Percentiles rank a stretch among this genome's conserved stretches.
These are phyloP conservation scores for Aspergillus thermomutatus DNA, from an alignment of 2,329 filamentous ascomycete species.

Conservation along the genomic window DNA sequence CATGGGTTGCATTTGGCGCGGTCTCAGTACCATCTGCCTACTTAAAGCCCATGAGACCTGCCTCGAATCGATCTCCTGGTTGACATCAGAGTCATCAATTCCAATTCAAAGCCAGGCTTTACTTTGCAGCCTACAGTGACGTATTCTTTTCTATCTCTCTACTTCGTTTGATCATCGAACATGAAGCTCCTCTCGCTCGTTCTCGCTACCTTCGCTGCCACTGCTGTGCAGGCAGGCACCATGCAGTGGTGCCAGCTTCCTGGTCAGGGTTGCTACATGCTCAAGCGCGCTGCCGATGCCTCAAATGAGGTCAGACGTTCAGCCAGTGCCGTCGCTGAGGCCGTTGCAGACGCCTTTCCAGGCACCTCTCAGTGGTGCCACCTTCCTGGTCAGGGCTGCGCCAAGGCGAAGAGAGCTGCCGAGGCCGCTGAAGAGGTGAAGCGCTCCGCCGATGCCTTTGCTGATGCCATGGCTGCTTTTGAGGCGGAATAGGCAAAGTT, in stretches of 20 bases:
- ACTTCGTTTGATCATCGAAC: slow-evolving; percentile 19
- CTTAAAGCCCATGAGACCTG: background rate
- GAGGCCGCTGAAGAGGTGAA: slow-evolving; percentile 57
- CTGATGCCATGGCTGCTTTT: slow-evolving; percentile 30
- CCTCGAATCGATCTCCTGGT: background rate
- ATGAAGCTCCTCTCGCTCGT: slow-evolving; percentile 51
- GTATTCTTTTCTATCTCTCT: slow-evolving; percentile 8
- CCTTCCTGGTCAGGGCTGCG: slow-evolving; percentile 39
- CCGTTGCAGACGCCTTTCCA: slow-evolving; percentile 25
- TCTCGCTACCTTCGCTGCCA: slow-evolving; percentile 40
- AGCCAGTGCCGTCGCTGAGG: slow-evolving; percentile 31
- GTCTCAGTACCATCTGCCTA: background rate
- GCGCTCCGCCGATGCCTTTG: slow-evolving; percentile 31
- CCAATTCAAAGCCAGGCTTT: background rate
- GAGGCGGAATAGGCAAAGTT: slow-evolving; percentile 27
- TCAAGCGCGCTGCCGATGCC: slow-evolving; percentile 27
- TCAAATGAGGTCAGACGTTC: slow-evolving; percentile 28
- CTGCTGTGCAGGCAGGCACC: slow-evolving; percentile 29
- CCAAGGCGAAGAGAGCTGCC: slow-evolving; percentile 64
- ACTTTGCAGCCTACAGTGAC: slow-evolving; percentile 2
- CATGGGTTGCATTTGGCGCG: background rate
- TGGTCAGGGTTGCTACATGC: slow-evolving; percentile 27
- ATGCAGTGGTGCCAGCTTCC: slow-evolving; percentile 29
- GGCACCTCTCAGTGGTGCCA: slow-evolving; percentile 30
- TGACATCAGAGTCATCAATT: background rate